phyloP scores from a whole-genome alignment of 177 flowering plant genomes.

The Vitis hybrid region DNA sequence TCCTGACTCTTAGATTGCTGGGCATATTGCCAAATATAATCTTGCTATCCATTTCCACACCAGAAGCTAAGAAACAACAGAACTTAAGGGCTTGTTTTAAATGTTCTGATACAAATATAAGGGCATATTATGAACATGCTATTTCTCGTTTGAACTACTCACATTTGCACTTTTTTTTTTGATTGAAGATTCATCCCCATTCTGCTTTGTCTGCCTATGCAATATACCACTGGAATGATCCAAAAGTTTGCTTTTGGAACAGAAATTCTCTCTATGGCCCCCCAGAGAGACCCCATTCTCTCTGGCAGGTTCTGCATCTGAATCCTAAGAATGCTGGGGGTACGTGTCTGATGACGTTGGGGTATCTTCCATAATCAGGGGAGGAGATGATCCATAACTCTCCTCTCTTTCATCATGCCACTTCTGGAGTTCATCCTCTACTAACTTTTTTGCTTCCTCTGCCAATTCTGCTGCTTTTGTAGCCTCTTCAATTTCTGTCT shows the following conservation, averaged over 20 bases:
- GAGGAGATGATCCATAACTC: no score
- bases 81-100: no score
- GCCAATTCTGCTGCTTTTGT: conserved; percentile 52
- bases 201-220: background rate
- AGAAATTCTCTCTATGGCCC: background rate
- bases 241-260: background rate
- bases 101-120: no score
- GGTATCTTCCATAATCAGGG: background rate
- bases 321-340: background rate
- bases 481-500: conserved; percentile 39
- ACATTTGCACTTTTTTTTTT: background rate
- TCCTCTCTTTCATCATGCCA: conserved; percentile 12
- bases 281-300: background rate
- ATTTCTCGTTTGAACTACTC: background rate
- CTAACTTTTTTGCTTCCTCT: conserved; percentile 37
- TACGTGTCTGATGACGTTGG: background rate
- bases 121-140: no score
- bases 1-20: no score
- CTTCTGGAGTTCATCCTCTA: conserved; percentile 43
- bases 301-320: background rate
- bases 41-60: no score
- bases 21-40: no score
- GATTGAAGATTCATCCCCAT: background rate
- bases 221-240: background rate
- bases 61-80: no score